Conservation (phyloP, 2,329 filamentous ascomycete genomes). For the Claviceps digitariae region DNA sequence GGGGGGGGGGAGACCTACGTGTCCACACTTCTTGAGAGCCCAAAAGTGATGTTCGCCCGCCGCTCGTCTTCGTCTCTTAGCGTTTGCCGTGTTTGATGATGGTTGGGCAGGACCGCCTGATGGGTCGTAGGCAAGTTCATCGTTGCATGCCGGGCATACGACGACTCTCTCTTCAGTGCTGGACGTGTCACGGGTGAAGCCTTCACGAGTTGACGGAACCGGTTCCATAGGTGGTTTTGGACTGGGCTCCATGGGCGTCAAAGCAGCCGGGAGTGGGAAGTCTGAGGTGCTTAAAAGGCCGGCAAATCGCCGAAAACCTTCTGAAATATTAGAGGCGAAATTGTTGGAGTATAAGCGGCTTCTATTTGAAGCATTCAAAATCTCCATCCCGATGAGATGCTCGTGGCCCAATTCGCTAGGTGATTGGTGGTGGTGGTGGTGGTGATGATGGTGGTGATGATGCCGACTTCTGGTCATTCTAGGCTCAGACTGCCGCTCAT, state of each 20-base stretch:
- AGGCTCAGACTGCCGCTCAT: conserved; percentile 13
- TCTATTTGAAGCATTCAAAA: conserved; percentile 10
- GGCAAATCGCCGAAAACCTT: conserved; percentile 15
- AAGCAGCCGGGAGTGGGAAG: conserved; percentile 16
- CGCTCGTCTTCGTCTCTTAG: conserved; percentile 31
- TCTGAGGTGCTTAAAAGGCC: conserved; percentile 11
- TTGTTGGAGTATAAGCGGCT: conserved; percentile 5
- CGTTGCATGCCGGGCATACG: conserved; percentile 75
- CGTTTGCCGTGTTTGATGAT: conserved; percentile 6
- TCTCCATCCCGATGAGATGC: conserved; percentile 15
- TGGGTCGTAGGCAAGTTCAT: conserved; percentile 67
- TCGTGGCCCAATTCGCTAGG: conserved; percentile 8
- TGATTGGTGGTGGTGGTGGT: conserved; percentile 5
- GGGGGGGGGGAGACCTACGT: conserved; percentile 60
- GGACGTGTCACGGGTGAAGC: conserved; percentile 63
- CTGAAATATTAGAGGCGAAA: conserved; percentile 11
- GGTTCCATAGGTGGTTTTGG: conserved; percentile 43
- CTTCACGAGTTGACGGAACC: conserved; percentile 51
- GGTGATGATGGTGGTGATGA: conserved; percentile 9
- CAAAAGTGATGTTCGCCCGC: conserved; percentile 73
- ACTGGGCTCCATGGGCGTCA: conserved; percentile 19
- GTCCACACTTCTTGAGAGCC: conserved; percentile 81
- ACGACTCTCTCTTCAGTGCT: conserved; percentile 53
- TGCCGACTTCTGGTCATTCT: conserved; percentile 2
- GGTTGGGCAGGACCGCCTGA: conserved; percentile 17